phyloP scores from a whole-genome alignment of 2,329 filamentous ascomycete species.

The Paracamarosporium sp. region DNA sequence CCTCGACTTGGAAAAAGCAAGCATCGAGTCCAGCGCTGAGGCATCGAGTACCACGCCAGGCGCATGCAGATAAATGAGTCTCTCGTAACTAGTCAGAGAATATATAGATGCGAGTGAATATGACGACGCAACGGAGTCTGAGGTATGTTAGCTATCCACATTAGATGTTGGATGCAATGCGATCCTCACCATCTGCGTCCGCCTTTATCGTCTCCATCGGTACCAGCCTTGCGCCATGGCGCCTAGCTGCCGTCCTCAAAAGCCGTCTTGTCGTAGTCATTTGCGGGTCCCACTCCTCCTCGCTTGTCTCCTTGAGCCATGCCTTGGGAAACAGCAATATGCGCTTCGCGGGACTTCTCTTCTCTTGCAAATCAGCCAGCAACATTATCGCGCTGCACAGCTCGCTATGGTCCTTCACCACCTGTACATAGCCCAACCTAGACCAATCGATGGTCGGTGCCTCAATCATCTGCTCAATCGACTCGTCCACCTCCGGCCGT shows the following conservation, averaged over 20 bases:
- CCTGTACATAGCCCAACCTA: slow-evolving; percentile 55
- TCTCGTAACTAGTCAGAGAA: slow-evolving; percentile 53
- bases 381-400: slow-evolving; percentile 60
- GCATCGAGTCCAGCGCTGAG: slow-evolving; percentile 52
- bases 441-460: slow-evolving; percentile 52
- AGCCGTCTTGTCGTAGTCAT: slow-evolving; percentile 53
- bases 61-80: slow-evolving; percentile 52
- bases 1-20: slow-evolving; percentile 49
- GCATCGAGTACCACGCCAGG: slow-evolving; percentile 56
- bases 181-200: slow-evolving; percentile 36
- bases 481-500: slow-evolving; percentile 35
- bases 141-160: slow-evolving; percentile 10
- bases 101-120: slow-evolving; percentile 56
- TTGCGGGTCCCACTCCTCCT: slow-evolving; percentile 49
- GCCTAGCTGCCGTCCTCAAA: slow-evolving; percentile 52
- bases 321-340: slow-evolving; percentile 54
- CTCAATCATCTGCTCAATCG: slow-evolving; percentile 39
- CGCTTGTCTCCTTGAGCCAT: slow-evolving; percentile 44
- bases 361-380: slow-evolving; percentile 53
- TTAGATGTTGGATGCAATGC: neutral
- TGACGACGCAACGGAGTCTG: slow-evolving; percentile 39
- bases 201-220: slow-evolving; percentile 51
- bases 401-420: slow-evolving; percentile 53
- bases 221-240: slow-evolving; percentile 53
- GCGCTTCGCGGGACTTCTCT: slow-evolving; percentile 54